Conservation (phyloP, 306 rosid genomes). For the Myrica gale region DNA sequence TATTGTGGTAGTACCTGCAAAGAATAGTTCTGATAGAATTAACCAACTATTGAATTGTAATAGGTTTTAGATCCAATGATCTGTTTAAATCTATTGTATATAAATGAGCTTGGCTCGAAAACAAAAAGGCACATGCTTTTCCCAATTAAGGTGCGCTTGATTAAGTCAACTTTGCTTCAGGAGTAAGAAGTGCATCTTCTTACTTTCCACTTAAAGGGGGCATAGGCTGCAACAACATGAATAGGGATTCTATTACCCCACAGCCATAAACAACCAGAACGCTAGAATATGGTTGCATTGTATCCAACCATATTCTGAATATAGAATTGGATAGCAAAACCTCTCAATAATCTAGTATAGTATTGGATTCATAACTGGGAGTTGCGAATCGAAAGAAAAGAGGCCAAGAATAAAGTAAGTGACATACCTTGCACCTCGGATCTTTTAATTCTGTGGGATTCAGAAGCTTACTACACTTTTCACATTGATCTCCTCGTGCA, state of each 20-base stretch:
- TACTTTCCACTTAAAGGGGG: not conserved
- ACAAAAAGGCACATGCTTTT: too few relatives aligned
- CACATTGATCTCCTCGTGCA: slow-evolving; percentile 97
- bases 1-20: too few relatives aligned
- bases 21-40: too few relatives aligned
- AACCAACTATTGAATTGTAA: too few relatives aligned
- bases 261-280: not conserved
- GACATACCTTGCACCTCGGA: slow-evolving; percentile 87
- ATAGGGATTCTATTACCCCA: not conserved
- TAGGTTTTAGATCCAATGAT: too few relatives aligned
- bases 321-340: not conserved
- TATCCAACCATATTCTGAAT: not conserved
- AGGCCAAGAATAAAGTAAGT: not conserved
- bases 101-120: too few relatives aligned
- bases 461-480: slow-evolving; percentile 87
- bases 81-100: too few relatives aligned
- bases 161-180: not conserved
- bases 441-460: slow-evolving; percentile 81
- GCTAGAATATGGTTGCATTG: not conserved
- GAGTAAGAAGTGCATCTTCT: not conserved
- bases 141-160: too few relatives aligned
- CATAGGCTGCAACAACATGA: not conserved
- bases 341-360: too few relatives aligned
- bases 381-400: too few relatives aligned
- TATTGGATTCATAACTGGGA: too few relatives aligned